Evolutionary conservation across 352 stramenopile genomes (phyloP), one percentile per base, ranked within the genome.

Genomic region (Pythium guiyangense): DNA sequence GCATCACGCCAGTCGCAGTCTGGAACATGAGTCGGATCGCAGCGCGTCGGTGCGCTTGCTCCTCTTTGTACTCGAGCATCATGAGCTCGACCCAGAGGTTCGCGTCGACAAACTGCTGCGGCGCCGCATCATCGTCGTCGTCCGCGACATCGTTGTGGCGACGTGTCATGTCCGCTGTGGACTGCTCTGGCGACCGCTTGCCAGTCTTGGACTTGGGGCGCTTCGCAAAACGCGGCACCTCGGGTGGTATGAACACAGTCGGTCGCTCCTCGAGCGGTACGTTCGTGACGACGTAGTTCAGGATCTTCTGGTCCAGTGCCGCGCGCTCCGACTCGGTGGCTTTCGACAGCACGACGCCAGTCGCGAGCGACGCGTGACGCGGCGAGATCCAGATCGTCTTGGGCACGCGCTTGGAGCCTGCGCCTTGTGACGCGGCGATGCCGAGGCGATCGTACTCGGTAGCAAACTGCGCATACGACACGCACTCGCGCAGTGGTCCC

Each of bases 1-100:
- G 10, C 2, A 40, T 11, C 6, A 35, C 29, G 6, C 51, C 35
- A 1, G 76, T 82, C 3, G 90, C 89, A 0, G 90, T 97, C 42
- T 97, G 88, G 49, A 97, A 97, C 91, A 97, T 97, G 1, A 97
- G 63, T 0, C 90, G 88, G 43, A 97, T 89, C 17, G 89, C 89
- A 18, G 88, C 88, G 6, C 82, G 72, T 2, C 91, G 83, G 57
- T 97, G 91, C 0, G 90, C 86, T 62, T 97, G 90, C 58, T 97
- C 91, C 52, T 96, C 87, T 35, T 94, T 93, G 67, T 97, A 96
- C 66, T 96, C 84, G 49, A 90, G 73, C 76, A 94, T 87, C 82
- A 94, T 92, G n/a, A 92, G 66, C 35, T 92, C 79, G 4, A 92
- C 64, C 84, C 84, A 94, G 3, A 91, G 59, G 35, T 88, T 76